Evolutionary conservation across 306 rosid species (phyloP).

Genomic region (Vachellia pachyceras): DNA sequence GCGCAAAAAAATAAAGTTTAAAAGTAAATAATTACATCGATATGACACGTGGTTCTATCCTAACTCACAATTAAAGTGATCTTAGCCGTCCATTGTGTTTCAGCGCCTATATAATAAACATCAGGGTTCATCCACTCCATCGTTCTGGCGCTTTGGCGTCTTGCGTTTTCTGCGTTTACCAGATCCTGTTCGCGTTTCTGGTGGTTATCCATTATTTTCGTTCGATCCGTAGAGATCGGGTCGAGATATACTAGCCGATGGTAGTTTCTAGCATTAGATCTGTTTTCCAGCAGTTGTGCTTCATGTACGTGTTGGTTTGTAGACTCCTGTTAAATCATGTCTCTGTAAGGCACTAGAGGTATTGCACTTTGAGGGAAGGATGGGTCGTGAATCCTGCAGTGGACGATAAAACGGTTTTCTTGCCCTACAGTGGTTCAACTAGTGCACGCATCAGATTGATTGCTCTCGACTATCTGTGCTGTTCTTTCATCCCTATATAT

Average conservation of each 20-base stretch:
- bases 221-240: conserved; percentile 29
- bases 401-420: not conserved
- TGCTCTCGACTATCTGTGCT: not conserved
- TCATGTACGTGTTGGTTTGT: conserved; percentile 7
- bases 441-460: not conserved
- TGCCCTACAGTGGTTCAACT: too few relatives aligned
- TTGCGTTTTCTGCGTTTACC: too few relatives aligned
- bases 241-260: conserved; percentile 35
- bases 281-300: not conserved
- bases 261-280: not conserved
- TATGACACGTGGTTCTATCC: conserved; percentile 34
- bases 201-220: accelerated
- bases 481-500: not conserved
- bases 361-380: not conserved
- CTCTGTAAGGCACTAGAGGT: conserved; percentile 15
- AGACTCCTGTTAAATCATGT: not conserved
- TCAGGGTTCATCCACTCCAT: not conserved
- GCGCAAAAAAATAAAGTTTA: too few relatives aligned
- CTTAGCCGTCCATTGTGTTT: conserved; percentile 40
- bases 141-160: accelerated
- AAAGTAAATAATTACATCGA: too few relatives aligned
- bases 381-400: not conserved
- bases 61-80: conserved; percentile 36
- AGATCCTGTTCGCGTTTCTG: not conserved
- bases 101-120: conserved; percentile 23